Conservation (phyloP, 1,284 basidiomycete species). For the Fistulinella staudtii region DNA sequence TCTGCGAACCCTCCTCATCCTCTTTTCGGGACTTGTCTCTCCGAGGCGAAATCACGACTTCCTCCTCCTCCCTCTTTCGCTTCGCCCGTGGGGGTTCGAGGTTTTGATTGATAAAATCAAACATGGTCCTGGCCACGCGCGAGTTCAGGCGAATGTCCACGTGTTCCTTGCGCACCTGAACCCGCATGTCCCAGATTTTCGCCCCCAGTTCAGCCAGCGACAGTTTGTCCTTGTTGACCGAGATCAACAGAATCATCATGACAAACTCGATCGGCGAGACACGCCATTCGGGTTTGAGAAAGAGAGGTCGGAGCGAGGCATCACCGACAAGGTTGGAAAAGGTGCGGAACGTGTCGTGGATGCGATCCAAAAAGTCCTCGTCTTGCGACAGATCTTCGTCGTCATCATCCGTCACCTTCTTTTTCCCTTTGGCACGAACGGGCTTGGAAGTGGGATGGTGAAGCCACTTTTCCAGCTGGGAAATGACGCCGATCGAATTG, state of each 20-base stretch:
- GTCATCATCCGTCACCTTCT: constrained; percentile 11
- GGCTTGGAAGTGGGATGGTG: constrained; percentile 21
- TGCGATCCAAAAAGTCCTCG: constrained; percentile 31
- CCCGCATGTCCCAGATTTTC: constrained; percentile 48
- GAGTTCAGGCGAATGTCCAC: constrained; percentile 52
- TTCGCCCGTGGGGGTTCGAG: neutral
- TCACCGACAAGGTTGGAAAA: constrained; percentile 42
- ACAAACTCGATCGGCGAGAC: constrained; percentile 65
- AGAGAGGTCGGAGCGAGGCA: constrained; percentile 29
- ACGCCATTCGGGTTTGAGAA: constrained; percentile 34
- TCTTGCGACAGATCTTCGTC: constrained; percentile 26
- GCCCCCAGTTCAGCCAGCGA: constrained; percentile 38
- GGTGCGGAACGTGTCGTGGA: constrained; percentile 42
- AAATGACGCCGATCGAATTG: constrained; percentile 34
- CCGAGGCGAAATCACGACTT: neutral
- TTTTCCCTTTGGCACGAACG: constrained; percentile 14
- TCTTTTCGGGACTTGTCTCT: constrained; percentile 15
- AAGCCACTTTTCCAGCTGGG: constrained; percentile 56
- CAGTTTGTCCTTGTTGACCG: constrained; percentile 37
- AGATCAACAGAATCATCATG: constrained; percentile 48
- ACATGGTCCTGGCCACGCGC: constrained; percentile 46
- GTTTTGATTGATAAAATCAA: constrained; percentile 39
- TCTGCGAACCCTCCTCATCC: neutral
- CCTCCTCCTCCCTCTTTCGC: constrained; percentile 31
- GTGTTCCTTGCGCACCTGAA: constrained; percentile 44